These are phyloP conservation scores for Colletotrichum spaethianum DNA, from an alignment of 2,329 filamentous ascomycete species.

Conservation along the genomic window DNA sequence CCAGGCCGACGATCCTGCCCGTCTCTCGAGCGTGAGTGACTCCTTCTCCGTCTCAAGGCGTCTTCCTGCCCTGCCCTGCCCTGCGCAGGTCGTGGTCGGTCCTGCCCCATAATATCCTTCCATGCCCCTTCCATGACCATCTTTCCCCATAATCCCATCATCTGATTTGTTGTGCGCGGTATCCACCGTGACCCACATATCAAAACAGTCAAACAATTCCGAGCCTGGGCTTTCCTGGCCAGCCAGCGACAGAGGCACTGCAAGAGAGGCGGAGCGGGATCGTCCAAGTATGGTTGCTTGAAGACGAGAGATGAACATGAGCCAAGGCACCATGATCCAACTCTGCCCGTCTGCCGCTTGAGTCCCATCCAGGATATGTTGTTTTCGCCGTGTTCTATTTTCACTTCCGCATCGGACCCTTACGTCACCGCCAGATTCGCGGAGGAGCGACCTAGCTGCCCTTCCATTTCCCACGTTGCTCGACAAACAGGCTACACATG, in stretches of 20 bases:
- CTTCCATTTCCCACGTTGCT: not conserved
- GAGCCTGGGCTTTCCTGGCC: not conserved
- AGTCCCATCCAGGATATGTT: not conserved
- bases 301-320: not conserved
- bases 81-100: not conserved
- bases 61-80: not conserved
- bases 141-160: slow-evolving; percentile 4
- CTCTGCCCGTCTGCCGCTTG: not conserved
- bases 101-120: slow-evolving; percentile 31
- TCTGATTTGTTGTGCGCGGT: slow-evolving; percentile 23
- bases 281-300: not conserved
- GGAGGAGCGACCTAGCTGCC: slow-evolving; percentile 18
- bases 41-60: not conserved
- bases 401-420: not conserved
- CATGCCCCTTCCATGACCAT: slow-evolving; percentile 17
- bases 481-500: not conserved
- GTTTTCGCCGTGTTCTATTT: not conserved
- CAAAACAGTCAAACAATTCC: not conserved
- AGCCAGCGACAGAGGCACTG: not conserved
- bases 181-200: slow-evolving; percentile 1
- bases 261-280: not conserved
- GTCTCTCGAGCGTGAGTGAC: not conserved
- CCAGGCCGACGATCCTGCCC: not conserved
- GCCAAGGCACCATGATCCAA: not conserved
- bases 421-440: not conserved